phyloP scores from a whole-genome alignment of 2,329 filamentous ascomycete species.

The Pestalotiopsis fici region DNA sequence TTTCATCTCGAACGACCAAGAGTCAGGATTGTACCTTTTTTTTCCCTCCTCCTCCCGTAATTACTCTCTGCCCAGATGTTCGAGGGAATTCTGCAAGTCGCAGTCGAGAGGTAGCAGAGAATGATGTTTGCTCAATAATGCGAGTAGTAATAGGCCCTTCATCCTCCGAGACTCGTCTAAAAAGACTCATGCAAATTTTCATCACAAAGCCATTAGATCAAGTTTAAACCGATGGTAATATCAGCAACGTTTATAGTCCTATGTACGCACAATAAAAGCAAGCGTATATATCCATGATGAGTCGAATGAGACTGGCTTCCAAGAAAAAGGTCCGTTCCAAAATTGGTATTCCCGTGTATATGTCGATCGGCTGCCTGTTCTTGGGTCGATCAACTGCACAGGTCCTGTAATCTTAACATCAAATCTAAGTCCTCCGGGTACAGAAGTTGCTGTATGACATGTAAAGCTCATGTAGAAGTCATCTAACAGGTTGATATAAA shows the following conservation, averaged over 20 bases:
- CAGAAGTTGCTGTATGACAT: not conserved
- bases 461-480: not conserved
- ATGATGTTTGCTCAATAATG: too few species aligned
- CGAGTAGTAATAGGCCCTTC: too few species aligned
- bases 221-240: not conserved
- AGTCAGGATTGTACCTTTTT: too few species aligned
- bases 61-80: too few species aligned
- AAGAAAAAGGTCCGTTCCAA: not conserved
- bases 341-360: not conserved
- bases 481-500: constrained; percentile 32
- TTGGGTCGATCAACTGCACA: not conserved
- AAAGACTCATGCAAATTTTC: too few species aligned
- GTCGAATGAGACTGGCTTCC: not conserved
- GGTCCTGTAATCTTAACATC: not conserved
- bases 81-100: too few species aligned
- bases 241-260: not conserved
- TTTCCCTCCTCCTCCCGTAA: too few species aligned
- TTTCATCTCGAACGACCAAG: too few species aligned
- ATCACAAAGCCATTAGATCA: not conserved
- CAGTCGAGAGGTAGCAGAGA: too few species aligned
- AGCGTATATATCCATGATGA: not conserved
- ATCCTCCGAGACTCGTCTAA: too few species aligned
- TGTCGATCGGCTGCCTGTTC: not conserved
- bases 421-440: not conserved
- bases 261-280: not conserved